These are phyloP conservation scores for Schizosaccharomyces versatilis DNA, from an alignment of 1,139 yeast genomes.

Conservation along the genomic window DNA sequence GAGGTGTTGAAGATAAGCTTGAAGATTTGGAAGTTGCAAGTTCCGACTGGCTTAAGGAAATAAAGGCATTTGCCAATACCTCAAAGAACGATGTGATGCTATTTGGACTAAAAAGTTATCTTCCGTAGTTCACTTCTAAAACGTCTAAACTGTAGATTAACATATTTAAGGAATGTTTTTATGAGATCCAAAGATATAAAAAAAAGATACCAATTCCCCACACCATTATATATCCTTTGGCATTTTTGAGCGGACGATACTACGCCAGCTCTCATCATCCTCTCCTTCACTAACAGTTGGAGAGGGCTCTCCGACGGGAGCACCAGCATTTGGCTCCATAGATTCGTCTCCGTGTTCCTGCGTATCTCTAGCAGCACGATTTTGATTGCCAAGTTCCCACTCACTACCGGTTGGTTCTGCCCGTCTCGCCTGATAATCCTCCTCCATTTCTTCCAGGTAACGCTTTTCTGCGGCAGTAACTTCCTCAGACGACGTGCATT, in stretches of 20 bases:
- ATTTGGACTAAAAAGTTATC: constrained; percentile 1
- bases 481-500: constrained; percentile 63
- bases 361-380: background rate
- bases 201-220: background rate
- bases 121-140: background rate
- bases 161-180: too few relatives aligned
- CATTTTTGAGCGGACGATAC: background rate
- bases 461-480: constrained; percentile 50
- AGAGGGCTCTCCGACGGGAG: background rate
- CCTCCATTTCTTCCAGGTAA: constrained; percentile 49
- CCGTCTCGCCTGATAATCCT: constrained; percentile 39
- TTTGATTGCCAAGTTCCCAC: background rate
- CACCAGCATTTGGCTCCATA: background rate
- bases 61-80: constrained; percentile 16
- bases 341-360: background rate
- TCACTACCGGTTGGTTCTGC: background rate
- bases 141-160: too few relatives aligned
- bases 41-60: constrained; percentile 17
- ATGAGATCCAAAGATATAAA: too few relatives aligned
- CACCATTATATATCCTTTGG: background rate
- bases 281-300: background rate
- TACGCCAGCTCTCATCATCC: background rate
- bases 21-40: constrained; percentile 19
- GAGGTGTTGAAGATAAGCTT: constrained; percentile 17
- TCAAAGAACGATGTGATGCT: constrained; percentile 15